phyloP scores from a whole-genome alignment of 1,139 yeast species.

The Geotrichum candidum region DNA sequence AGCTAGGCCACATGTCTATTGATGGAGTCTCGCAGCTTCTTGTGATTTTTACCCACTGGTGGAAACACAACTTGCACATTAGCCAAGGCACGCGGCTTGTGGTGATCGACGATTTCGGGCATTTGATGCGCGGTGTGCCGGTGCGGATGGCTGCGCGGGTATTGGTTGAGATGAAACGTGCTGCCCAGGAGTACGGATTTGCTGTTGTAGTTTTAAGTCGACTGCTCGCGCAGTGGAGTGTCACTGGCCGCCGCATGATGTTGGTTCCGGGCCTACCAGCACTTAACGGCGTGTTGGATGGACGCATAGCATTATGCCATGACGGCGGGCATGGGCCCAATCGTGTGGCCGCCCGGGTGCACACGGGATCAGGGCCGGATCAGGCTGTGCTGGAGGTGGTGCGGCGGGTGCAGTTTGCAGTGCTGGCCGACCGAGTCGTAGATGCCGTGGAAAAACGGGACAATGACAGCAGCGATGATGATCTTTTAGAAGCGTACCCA shows the following conservation, averaged over 20 bases:
- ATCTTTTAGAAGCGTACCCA: not conserved
- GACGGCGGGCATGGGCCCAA: not conserved
- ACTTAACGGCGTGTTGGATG: not conserved
- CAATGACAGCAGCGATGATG: not conserved
- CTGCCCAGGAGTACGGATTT: constrained; percentile 2
- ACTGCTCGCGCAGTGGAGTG: constrained; percentile 1
- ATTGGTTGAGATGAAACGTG: not conserved
- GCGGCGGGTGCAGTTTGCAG: not conserved
- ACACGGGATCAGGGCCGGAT: not conserved
- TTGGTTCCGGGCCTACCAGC: constrained; percentile 2
- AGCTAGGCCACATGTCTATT: constrained; percentile 8
- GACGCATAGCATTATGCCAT: not conserved
- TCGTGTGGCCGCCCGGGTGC: not conserved
- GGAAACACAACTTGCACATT: not conserved
- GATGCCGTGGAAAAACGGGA: not conserved
- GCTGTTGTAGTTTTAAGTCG: constrained; percentile 1
- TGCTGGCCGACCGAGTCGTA: not conserved
- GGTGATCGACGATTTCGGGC: constrained; percentile 11
- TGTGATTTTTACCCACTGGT: not conserved
- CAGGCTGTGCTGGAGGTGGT: not conserved
- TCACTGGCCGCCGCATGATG: not conserved
- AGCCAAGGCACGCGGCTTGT: constrained; percentile 9
- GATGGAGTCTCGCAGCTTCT: constrained; percentile 12
- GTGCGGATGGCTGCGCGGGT: not conserved
- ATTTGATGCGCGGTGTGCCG: not conserved